phyloP scores from a whole-genome alignment of 805 yeast species.

The Tetrapisispora nanseiensis region DNA sequence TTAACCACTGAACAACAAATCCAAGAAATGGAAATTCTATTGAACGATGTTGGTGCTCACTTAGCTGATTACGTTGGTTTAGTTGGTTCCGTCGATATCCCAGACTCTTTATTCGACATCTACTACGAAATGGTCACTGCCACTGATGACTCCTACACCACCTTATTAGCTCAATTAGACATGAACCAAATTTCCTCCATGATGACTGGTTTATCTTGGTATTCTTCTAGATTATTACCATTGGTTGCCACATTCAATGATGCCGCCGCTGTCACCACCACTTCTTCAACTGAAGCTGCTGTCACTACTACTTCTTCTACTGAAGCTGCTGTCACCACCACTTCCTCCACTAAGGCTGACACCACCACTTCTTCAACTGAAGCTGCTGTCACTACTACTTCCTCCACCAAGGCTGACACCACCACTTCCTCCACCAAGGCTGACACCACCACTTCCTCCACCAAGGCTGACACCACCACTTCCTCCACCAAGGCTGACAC shows the following conservation, averaged over 20 bases:
- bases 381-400: not conserved
- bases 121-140: conserved; percentile 6
- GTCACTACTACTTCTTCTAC: not conserved
- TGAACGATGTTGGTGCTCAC: conserved; percentile 14
- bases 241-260: conserved; percentile 1
- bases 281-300: conserved; percentile 4
- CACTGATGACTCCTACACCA: conserved; percentile 26
- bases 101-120: conserved; percentile 16
- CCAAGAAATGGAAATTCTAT: conserved; percentile 14
- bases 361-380: not conserved
- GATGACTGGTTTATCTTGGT: conserved; percentile 30
- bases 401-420: too few species aligned
- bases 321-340: conserved; percentile 5
- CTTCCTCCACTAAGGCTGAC: conserved; percentile 6
- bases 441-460: too few species aligned
- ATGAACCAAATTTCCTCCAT: conserved; percentile 17
- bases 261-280: not conserved
- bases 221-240: conserved; percentile 21
- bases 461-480: too few species aligned
- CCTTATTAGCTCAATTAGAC: conserved; percentile 12
- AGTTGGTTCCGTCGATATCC: conserved; percentile 11
- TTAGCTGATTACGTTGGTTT: conserved; percentile 12
- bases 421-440: too few species aligned
- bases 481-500: conserved; percentile 8
- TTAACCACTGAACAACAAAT: conserved; percentile 12